A percentile compares a stretch with the other conserved stretches of the same genome.
Evolutionary conservation across 257 asterid species (phyloP).

Genomic region (Nemophila menziesii): DNA sequence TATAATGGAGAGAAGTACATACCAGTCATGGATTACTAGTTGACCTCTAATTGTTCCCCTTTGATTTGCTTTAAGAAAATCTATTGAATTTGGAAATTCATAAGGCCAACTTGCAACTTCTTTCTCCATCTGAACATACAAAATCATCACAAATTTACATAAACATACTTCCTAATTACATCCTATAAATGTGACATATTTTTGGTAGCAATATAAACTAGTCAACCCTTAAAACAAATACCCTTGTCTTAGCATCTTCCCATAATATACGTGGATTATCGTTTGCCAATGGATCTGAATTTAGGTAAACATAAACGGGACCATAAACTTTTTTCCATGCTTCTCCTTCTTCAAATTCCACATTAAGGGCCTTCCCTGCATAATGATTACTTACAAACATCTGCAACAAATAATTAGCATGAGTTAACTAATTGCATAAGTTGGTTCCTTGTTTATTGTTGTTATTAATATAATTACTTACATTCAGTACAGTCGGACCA

Average conservation of each 20-base stretch:
- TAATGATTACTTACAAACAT: constrained; percentile 41
- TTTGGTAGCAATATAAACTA: not conserved
- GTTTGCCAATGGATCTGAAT: constrained; percentile 17
- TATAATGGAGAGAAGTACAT: not conserved
- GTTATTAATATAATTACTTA: not conserved
- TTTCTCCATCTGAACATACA: not conserved
- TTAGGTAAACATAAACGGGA: constrained; percentile 43
- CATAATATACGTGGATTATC: constrained; percentile 39
- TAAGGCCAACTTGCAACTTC: constrained; percentile 13
- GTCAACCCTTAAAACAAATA: constrained; percentile 1
- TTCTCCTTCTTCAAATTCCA: constrained; percentile 40
- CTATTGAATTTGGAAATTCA: constrained; percentile 10
- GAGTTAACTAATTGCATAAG: too few species aligned
- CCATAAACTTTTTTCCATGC: constrained; percentile 46
- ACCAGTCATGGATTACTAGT: constrained; percentile 6
- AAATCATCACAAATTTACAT: too few species aligned
- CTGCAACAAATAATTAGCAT: constrained; percentile 10
- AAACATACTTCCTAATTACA: too few species aligned
- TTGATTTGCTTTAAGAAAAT: constrained; percentile 7
- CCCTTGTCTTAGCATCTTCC: constrained; percentile 48
- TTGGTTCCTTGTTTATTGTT: not conserved
- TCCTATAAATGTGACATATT: too few species aligned
- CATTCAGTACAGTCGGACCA: constrained; percentile 36
- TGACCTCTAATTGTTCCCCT: constrained; percentile 7
- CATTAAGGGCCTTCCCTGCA: constrained; percentile 33